These are phyloP conservation scores for Fusarium pseudocircinatum DNA, from an alignment of 2,329 filamentous ascomycete species.

Conservation along the genomic window DNA sequence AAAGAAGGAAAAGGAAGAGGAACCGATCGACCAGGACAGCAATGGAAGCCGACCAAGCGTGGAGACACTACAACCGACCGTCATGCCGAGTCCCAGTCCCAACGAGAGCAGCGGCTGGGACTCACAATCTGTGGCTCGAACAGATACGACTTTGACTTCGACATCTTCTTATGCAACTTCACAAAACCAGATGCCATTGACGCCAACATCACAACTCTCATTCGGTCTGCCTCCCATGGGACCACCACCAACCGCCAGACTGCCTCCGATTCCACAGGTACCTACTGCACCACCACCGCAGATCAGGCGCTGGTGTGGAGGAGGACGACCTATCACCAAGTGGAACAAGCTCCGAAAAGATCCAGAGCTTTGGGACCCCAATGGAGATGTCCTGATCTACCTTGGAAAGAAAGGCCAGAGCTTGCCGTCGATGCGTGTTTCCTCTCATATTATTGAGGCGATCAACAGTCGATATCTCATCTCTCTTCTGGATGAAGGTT, in stretches of 20 bases:
- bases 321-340: constrained; percentile 57
- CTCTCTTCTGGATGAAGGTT: constrained; percentile 63
- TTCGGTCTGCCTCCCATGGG: constrained; percentile 34
- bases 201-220: constrained; percentile 30
- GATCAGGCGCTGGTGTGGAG: constrained; percentile 64
- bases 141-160: constrained; percentile 15
- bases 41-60: constrained; percentile 32
- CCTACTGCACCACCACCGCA: constrained; percentile 42
- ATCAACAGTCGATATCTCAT: constrained; percentile 65
- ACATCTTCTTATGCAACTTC: constrained; percentile 26
- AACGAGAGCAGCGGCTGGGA: constrained; percentile 27
- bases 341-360: constrained; percentile 70
- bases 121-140: constrained; percentile 8
- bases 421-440: constrained; percentile 64
- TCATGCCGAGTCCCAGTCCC: constrained; percentile 3
- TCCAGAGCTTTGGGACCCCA: constrained; percentile 68
- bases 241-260: constrained; percentile 55
- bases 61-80: constrained; percentile 34
- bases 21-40: constrained; percentile 21
- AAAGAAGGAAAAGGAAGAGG: constrained; percentile 56
- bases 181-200: constrained; percentile 27
- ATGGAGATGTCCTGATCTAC: constrained; percentile 68
- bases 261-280: constrained; percentile 53
- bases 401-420: constrained; percentile 59
- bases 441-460: constrained; percentile 67